phyloP scores from a whole-genome alignment of 1,139 yeast genomes.

The Kodamaea suecica region DNA sequence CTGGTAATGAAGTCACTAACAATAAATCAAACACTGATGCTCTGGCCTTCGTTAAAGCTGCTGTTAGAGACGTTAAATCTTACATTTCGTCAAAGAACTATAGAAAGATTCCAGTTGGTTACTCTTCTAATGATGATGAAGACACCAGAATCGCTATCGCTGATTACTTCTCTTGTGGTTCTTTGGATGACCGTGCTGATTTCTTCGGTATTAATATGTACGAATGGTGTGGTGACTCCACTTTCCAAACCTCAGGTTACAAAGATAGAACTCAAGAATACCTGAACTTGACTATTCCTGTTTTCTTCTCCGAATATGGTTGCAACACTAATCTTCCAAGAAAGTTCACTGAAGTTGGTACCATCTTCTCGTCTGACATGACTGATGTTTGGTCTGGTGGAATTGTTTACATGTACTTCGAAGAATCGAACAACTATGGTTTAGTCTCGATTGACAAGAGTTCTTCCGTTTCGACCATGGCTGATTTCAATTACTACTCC shows the following conservation, averaged over 20 bases:
- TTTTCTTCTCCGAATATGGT: conserved; percentile 85
- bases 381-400: conserved; percentile 88
- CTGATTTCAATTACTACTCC: conserved; percentile 47
- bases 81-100: conserved; percentile 64
- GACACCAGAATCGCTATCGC: conserved; percentile 72
- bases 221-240: conserved; percentile 83
- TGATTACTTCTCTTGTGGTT: conserved; percentile 77
- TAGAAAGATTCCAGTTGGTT: conserved; percentile 85
- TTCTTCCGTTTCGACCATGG: conserved; percentile 38
- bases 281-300: conserved; percentile 66
- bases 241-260: conserved; percentile 71
- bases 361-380: conserved; percentile 41
- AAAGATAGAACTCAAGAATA: conserved; percentile 57
- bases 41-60: conserved; percentile 87
- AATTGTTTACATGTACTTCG: conserved; percentile 78
- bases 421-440: conserved; percentile 80
- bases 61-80: conserved; percentile 84
- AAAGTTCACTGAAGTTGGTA: conserved; percentile 61
- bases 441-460: conserved; percentile 55
- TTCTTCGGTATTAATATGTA: conserved; percentile 91
- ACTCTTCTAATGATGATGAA: conserved; percentile 85
- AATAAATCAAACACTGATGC: conserved; percentile 48
- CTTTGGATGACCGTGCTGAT: conserved; percentile 64
- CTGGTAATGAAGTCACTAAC: conserved; percentile 86
- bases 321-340: conserved; percentile 65